Evolutionary conservation across 768 basidiomycete species (phyloP).

Genomic region (Trametes villosa): DNA sequence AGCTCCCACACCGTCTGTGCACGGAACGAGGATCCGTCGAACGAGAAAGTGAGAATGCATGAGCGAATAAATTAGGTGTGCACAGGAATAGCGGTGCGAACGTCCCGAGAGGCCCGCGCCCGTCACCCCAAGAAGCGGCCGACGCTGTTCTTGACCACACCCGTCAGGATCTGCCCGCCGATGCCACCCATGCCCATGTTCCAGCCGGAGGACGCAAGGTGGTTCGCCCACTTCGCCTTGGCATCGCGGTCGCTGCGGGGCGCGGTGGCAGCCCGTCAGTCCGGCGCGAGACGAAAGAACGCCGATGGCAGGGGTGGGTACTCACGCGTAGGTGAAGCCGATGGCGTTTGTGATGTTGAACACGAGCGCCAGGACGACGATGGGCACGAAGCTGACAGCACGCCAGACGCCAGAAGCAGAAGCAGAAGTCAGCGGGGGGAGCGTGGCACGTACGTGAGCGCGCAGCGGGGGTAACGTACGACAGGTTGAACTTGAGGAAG

Average conservation of each 20-base stretch:
- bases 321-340: slow-evolving; percentile 94
- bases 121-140: slow-evolving; percentile 69
- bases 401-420: too few relatives aligned
- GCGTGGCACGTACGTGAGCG: neutral
- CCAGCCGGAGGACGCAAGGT: slow-evolving; percentile 71
- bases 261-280: slow-evolving; percentile 2
- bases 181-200: slow-evolving; percentile 76
- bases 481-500: slow-evolving; percentile 83
- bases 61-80: slow-evolving; percentile 3
- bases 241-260: slow-evolving; percentile 83
- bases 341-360: slow-evolving; percentile 97
- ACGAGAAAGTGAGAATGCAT: too few relatives aligned
- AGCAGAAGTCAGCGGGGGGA: neutral
- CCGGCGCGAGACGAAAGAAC: neutral
- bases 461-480: slow-evolving; percentile 51
- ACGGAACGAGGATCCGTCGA: too few relatives aligned
- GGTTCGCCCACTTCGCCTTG: slow-evolving; percentile 88
- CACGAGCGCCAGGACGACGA: slow-evolving; percentile 90
- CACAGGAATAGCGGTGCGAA: slow-evolving; percentile 1
- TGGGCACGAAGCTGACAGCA: slow-evolving; percentile 83
- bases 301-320: slow-evolving; percentile 19
- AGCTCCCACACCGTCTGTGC: neutral
- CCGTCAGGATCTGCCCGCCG: slow-evolving; percentile 82
- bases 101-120: neutral
- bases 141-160: slow-evolving; percentile 82